A percentile compares a stretch with the other conserved stretches of the same genome.
Evolutionary conservation across 805 yeast species (phyloP).

Genomic region (Ogataea paraovalis): DNA sequence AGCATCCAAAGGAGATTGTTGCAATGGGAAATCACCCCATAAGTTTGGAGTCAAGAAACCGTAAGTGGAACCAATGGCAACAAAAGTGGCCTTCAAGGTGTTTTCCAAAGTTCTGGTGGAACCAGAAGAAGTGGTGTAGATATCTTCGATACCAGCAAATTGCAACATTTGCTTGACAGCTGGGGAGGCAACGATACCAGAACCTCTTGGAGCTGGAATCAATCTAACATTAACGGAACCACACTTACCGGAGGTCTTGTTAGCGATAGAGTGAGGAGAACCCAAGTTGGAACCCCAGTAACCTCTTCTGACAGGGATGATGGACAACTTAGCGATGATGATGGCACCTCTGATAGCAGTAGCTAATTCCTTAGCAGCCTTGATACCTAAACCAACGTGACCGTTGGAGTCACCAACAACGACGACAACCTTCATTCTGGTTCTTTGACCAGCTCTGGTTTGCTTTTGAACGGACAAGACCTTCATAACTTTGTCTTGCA

Average conservation of each 20-base stretch:
- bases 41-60: constrained; percentile 99
- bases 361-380: constrained; percentile 99
- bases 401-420: constrained; percentile 99
- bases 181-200: constrained; percentile 99
- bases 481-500: constrained; percentile 99
- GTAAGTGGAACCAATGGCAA: constrained; percentile 99
- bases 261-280: constrained; percentile 97
- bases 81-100: constrained; percentile 99
- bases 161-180: constrained; percentile 98
- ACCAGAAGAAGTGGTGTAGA: constrained; percentile 97
- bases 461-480: constrained; percentile 99
- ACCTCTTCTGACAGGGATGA: constrained; percentile 99
- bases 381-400: constrained; percentile 99
- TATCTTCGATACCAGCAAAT: constrained; percentile 99
- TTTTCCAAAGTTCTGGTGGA: constrained; percentile 99
- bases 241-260: constrained; percentile 99
- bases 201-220: constrained; percentile 99
- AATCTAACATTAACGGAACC: constrained; percentile 99
- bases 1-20: constrained; percentile 92
- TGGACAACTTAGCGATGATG: constrained; percentile 96
- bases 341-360: constrained; percentile 99
- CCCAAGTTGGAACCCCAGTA: constrained; percentile 99
- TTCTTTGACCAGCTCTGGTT: constrained; percentile 99
- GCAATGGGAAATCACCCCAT: constrained; percentile 84
- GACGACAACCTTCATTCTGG: constrained; percentile 99